Evolutionary conservation across 139 green algal species (phyloP), one percentile per base, ranked within the genome.

Genomic region (Pleodorina starrii): DNA sequence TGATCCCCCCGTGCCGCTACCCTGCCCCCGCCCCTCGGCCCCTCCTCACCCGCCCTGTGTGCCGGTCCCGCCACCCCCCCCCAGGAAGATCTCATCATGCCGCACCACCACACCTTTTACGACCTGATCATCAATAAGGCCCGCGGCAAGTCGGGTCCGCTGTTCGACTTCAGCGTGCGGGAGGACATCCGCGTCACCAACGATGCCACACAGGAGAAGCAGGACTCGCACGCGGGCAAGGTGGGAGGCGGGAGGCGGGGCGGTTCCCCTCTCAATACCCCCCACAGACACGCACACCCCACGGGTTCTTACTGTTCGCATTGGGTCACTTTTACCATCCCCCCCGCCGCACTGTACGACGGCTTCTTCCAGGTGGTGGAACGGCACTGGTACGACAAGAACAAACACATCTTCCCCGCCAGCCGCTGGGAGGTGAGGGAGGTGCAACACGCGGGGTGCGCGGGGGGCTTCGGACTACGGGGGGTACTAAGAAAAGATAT

Each of bases 401-500:
- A 99, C 93, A 99, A 99, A 91, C 97, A 99, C 94, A 99, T 99
- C 84, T 99, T 99, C 88, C 98, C 98, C 0, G 98, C 97, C 32
- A 97, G 90, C 25, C 90, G 97, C 66, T 99, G 98, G 98, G 96
- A 99, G 93, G 90, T 96, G 38, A 81, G 85, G 7, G 54, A 5
- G 25, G 54, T n/a, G n/a, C n/a, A n/a, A 66, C 5, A 66, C 54
- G 54, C 21, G 54, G 54, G 54, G 29, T 7, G 17, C 51, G 51
- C 51, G 14, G 51, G 51, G 51, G 17, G 51, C n/a, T n/a, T n/a
- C n/a, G n/a, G n/a, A n/a, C n/a, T n/a, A n/a, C n/a, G n/a, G n/a
- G n/a, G n/a, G n/a, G n/a, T n/a, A n/a, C n/a, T n/a, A n/a, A n/a
- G n/a, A n/a, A n/a, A n/a, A n/a, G n/a, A n/a, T n/a, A n/a, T n/a